Evolutionary conservation across 495 filamentous ascomycete genomes (phyloP), one percentile per base, ranked within the genome.

Genomic region (Lasiosphaeria ovina): DNA sequence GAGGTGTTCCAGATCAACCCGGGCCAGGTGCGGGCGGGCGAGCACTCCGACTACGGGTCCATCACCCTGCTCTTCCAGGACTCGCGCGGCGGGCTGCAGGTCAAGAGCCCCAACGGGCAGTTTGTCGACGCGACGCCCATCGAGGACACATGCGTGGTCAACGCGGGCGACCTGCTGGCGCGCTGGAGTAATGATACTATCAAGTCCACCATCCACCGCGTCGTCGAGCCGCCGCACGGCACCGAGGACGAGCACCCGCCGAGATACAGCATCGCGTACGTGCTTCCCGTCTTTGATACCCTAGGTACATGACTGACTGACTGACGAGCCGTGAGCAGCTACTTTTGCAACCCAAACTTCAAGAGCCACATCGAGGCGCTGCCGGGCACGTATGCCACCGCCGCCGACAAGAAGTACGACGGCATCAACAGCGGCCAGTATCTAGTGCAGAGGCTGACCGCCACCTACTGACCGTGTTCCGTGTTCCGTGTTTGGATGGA

Each of bases 31-130:
- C 77, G 93, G 3, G 91, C 92, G 0, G 93, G 92, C 0, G 89
- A 86, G 36, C 93, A 97, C 68, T 90, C 86, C 16, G 93, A 97
- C 66, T 97, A 97, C 66, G 93, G 92, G 3, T 89, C 85, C 0
- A 83, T 96, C 62, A 97, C 93, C 2, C 74, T 96, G 36, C 81
- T 98, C 16, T 97, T 98, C 75, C 93, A 98, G 71, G 93, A 97
- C 75, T 64, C 76, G 42, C 76, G 84, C 32, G 93, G 93, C 1
- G 93, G 93, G 0, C 68, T 97, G 58, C 92, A 98, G 74, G 92
- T 96, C 9, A 83, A 85, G 67, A 87, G 83, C 42, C 90, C 91
- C 0, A 84, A 82, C 35, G 89, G 90, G 0, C 85, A 79, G 0
- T 98, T 92, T 70, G 84, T 96, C 16, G 85, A 96, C 66, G 93